A percentile compares a stretch with the other conserved stretches of the same genome.
Conservation (phyloP, 2,329 filamentous ascomycete genomes). For the Parafenestella ontariensis region DNA sequence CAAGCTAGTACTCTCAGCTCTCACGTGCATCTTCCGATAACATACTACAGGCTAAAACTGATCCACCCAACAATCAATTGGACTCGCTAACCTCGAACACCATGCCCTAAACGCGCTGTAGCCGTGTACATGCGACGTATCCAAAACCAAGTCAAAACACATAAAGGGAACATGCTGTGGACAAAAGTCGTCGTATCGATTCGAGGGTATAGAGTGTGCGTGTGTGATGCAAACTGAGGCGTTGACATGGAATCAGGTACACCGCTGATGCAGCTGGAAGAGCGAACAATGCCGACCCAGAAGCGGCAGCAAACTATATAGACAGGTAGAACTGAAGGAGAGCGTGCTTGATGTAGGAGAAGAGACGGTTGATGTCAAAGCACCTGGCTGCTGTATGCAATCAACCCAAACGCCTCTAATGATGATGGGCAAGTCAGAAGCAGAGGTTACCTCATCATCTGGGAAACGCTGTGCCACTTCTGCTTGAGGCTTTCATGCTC, state of each 20-base stretch:
- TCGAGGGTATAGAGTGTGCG: constrained; percentile 40
- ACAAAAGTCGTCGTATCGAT: constrained; percentile 20
- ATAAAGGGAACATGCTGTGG: constrained; percentile 10
- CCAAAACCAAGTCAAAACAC: constrained; percentile 17
- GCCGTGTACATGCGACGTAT: constrained; percentile 15
- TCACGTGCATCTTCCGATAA: too few species aligned
- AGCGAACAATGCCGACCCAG: constrained; percentile 4
- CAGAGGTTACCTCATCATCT: constrained; percentile 51
- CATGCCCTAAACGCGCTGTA: neutral
- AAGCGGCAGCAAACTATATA: constrained; percentile 29
- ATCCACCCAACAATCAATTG: too few species aligned
- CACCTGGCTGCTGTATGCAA: constrained; percentile 28
- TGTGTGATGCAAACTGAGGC: constrained; percentile 24
- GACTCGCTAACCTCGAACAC: too few species aligned
- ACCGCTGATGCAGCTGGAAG: constrained; percentile 12
- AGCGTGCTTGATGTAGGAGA: constrained; percentile 31
- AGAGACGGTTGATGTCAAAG: constrained; percentile 25
- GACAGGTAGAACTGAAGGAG: constrained; percentile 39
- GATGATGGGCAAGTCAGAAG: constrained; percentile 17
- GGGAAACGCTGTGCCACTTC: constrained; percentile 56
- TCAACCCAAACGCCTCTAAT: constrained; percentile 28
- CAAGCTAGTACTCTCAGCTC: too few species aligned
- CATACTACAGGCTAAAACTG: too few species aligned
- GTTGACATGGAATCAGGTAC: neutral
- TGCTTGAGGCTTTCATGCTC: constrained; percentile 58